Evolutionary conservation across 805 yeast genomes (phyloP).

Genomic region (Starmerella floricola): DNA sequence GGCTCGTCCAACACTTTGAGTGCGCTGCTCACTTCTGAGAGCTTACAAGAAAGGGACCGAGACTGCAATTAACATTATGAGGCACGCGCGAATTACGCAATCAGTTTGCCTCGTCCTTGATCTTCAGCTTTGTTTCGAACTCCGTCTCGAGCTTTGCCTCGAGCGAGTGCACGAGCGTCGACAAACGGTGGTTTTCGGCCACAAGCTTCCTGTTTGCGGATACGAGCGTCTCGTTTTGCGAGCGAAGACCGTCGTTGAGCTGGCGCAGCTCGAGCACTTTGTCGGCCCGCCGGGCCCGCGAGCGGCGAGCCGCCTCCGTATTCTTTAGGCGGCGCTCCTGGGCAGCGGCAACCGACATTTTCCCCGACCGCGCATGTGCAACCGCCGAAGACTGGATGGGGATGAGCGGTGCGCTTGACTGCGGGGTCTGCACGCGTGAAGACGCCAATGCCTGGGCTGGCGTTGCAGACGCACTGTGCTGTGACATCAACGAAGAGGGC

Average conservation of each 20-base stretch:
- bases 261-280: constrained; percentile 9
- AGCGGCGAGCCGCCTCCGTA: constrained; percentile 86
- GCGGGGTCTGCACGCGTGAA: neutral
- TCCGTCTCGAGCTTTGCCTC: constrained; percentile 5
- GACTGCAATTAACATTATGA: too few species aligned
- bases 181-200: constrained; percentile 9
- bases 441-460: neutral
- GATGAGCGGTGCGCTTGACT: constrained; percentile 2
- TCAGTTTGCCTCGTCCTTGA: too few species aligned
- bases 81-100: too few species aligned
- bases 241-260: constrained; percentile 8
- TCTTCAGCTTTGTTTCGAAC: too few species aligned
- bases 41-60: too few species aligned
- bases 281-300: constrained; percentile 55
- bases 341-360: constrained; percentile 12
- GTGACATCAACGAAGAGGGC: neutral
- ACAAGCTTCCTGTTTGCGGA: too few species aligned
- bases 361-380: constrained; percentile 15
- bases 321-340: constrained; percentile 60
- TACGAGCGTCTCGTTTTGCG: constrained; percentile 4
- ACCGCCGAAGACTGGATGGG: constrained; percentile 15
- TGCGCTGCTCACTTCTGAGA: too few species aligned
- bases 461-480: neutral
- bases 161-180: constrained; percentile 3
- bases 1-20: too few species aligned